Evolutionary conservation across 805 yeast species (phyloP), one percentile per base, ranked within the genome.

Genomic region (Zygosaccharomyces rouxii): DNA sequence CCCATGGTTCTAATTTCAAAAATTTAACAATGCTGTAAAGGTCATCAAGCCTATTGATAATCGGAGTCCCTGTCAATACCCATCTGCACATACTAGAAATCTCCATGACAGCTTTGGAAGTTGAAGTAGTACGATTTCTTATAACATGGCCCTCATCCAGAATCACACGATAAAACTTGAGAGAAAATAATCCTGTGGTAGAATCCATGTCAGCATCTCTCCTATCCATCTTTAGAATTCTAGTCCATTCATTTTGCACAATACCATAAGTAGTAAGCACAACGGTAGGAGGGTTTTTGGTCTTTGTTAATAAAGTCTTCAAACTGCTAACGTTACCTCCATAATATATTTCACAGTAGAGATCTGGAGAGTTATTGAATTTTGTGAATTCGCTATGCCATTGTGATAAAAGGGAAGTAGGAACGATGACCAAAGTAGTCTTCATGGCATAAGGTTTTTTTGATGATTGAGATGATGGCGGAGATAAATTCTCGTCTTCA

Each of bases 11-110:
- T n/a, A 90, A 67, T 38, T 81, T 74, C 42, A 92, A 68, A 58
- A 84, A 92, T 55, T 81, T 80, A 14, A 89, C 78, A 42, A 89
- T 67, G 5, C 95, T 83, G 61, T 78, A 90, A 41, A 92, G 68
- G 64, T 92, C 98, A 64, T 92, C 97, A 7, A 92, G 71, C 53
- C 90, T 71, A 64, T 90, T 90, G 35, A 89, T 85, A 25, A 90
- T 86, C 0, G 98, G 97, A 0, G 98, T 90, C 6, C 98, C 98
- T 0, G 97, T 89, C 41, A 92, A 71, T 3, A 85, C 73, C 98
- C 98, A 90, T 51, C 80, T 80, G 42, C 94, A 72, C 16, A 74
- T 71, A 57, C 87, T 80, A 7, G 68, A 59, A n/a, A 90, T 60
- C 19, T 78, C 84, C 65, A 78, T 80, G 6, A 89, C 76, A 0